Conservation (phyloP, 2,329 filamentous ascomycete species). For the Stagonosporopsis rhizophila region DNA sequence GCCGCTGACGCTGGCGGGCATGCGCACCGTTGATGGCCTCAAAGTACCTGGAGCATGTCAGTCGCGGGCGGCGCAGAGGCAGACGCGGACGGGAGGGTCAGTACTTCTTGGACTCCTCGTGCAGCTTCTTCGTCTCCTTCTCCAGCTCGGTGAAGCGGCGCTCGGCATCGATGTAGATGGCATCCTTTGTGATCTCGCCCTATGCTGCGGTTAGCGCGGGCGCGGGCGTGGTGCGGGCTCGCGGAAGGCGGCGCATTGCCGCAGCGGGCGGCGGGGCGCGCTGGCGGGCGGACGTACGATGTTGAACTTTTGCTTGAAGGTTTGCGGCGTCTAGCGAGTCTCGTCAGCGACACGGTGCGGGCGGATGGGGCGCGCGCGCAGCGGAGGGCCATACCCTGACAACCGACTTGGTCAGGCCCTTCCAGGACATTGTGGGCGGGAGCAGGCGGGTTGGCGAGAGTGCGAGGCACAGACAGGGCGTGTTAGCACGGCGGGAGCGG, state of each 20-base stretch:
- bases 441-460: conserved; percentile 2
- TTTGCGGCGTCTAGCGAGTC: conserved; percentile 76
- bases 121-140: conserved; percentile 92
- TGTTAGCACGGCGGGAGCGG: too few species aligned
- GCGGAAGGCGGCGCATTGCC: conserved; percentile 31
- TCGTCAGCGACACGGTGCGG: conserved; percentile 33
- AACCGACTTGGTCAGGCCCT: conserved; percentile 91
- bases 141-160: conserved; percentile 93
- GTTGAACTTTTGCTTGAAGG: conserved; percentile 90
- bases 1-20: not conserved
- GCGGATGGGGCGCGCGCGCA: conserved; percentile 17
- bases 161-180: conserved; percentile 93
- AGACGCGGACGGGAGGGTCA: not conserved
- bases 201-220: conserved; percentile 37
- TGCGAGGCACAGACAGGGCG: not conserved
- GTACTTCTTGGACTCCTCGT: conserved; percentile 90
- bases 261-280: not conserved
- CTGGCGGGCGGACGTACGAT: conserved; percentile 58
- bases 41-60: conserved; percentile 69
- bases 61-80: conserved; percentile 8
- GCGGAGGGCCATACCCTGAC: conserved; percentile 67
- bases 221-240: conserved; percentile 17
- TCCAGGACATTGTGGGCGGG: conserved; percentile 80
- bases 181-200: conserved; percentile 93
- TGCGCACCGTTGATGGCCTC: conserved; percentile 85